A percentile compares a stretch with the other conserved stretches of the same genome.
Conservation (phyloP, 768 basidiomycete genomes). For the Calocera viscosa region DNA sequence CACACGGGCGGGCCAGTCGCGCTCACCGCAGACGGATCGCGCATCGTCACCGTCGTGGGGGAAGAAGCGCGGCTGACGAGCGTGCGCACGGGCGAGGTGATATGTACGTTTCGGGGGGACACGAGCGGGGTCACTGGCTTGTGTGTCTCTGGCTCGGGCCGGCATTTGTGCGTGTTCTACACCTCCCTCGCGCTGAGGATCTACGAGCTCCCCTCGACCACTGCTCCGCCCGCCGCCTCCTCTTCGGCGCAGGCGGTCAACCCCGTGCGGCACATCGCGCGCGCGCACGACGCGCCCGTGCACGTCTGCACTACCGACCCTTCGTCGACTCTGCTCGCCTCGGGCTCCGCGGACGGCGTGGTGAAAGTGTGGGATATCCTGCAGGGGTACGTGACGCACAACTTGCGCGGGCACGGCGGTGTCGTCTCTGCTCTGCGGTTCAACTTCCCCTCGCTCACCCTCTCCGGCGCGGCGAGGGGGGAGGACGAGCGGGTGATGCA, state of each 20-base stretch:
- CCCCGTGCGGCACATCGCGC: slow-evolving; percentile 62
- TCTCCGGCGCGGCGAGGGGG: slow-evolving; percentile 31
- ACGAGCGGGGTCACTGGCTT: slow-evolving; percentile 73
- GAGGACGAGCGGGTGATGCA: slow-evolving; percentile 37
- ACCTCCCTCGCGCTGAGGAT: slow-evolving; percentile 68
- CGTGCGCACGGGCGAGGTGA: slow-evolving; percentile 53
- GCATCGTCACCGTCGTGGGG: slow-evolving; percentile 73
- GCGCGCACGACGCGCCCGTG: slow-evolving; percentile 87
- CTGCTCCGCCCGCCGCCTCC: slow-evolving; percentile 23
- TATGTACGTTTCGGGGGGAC: slow-evolving; percentile 75
- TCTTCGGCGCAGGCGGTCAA: slow-evolving; percentile 39
- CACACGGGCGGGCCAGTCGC: slow-evolving; percentile 84
- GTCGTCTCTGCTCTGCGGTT: slow-evolving; percentile 85
- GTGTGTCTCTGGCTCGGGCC: slow-evolving; percentile 62
- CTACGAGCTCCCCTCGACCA: slow-evolving; percentile 54
- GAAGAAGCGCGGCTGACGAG: slow-evolving; percentile 79
- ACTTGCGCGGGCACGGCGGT: slow-evolving; percentile 95
- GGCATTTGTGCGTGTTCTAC: slow-evolving; percentile 68
- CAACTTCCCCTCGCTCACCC: slow-evolving; percentile 57
- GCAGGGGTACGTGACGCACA: slow-evolving; percentile 81
- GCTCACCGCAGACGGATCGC: slow-evolving; percentile 61
- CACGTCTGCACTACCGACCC: slow-evolving; percentile 78
- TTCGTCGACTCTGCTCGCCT: slow-evolving; percentile 81
- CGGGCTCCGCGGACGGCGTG: slow-evolving; percentile 89
- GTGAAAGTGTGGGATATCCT: slow-evolving; percentile 94